Conservation (phyloP, 345 rosid genomes). For the Aurinia saxatilis region DNA sequence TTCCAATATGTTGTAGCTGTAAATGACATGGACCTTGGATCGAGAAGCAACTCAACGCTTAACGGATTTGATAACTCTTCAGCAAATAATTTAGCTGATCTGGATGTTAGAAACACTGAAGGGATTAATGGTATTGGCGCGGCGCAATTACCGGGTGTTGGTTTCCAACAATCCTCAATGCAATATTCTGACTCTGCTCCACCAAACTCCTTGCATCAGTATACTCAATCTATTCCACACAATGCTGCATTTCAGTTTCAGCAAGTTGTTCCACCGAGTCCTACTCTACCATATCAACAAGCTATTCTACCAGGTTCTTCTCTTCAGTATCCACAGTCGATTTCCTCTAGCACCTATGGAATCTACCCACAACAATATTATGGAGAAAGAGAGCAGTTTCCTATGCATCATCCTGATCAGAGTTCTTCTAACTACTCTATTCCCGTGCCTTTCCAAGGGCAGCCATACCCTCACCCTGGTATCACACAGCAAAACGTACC, state of each 20-base stretch:
- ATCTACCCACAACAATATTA: slow-evolving; percentile 36
- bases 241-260: slow-evolving; percentile 16
- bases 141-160: slow-evolving; percentile 31
- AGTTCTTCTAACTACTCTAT: slow-evolving; percentile 31
- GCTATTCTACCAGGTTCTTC: slow-evolving; percentile 14
- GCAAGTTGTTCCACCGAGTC: slow-evolving; percentile 21
- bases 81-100: slow-evolving; percentile 46
- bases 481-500: slow-evolving; percentile 37
- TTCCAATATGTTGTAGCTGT: slow-evolving; percentile 67
- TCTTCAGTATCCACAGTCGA: slow-evolving; percentile 23
- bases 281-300: slow-evolving; percentile 25
- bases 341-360: slow-evolving; percentile 42
- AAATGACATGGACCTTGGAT: slow-evolving; percentile 64
- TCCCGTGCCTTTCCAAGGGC: slow-evolving; percentile 36
- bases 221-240: slow-evolving; percentile 17
- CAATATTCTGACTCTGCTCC: slow-evolving; percentile 38
- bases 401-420: slow-evolving; percentile 32
- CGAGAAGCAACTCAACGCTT: slow-evolving; percentile 36
- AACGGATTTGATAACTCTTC: slow-evolving; percentile 45
- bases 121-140: slow-evolving; percentile 28
- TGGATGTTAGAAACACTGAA: slow-evolving; percentile 35
- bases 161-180: slow-evolving; percentile 29
- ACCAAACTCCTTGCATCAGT: slow-evolving; percentile 28
- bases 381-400: slow-evolving; percentile 36
- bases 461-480: slow-evolving; percentile 27